Evolutionary conservation across 345 rosid species (phyloP).

Genomic region (Bruguiera gymnorhiza): DNA sequence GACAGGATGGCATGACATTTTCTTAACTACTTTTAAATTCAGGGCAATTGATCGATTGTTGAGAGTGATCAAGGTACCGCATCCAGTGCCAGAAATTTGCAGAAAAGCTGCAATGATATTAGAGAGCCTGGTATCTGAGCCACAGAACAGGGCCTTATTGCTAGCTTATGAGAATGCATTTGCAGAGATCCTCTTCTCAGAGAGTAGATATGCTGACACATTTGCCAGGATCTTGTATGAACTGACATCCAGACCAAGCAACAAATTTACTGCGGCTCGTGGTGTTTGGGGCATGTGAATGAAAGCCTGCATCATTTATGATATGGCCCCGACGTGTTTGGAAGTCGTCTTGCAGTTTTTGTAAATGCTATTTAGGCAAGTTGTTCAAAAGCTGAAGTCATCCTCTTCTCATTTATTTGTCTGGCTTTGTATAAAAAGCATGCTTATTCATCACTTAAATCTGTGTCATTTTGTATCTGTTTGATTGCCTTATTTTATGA

Average conservation of each 20-base stretch:
- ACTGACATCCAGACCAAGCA: conserved; percentile 83
- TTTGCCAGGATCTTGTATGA: conserved; percentile 92
- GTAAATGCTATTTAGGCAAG: no score
- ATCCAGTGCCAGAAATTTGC: conserved; percentile 92
- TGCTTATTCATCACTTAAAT: no score
- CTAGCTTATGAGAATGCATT: conserved; percentile 87
- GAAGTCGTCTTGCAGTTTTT: no score
- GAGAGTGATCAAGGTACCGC: conserved; percentile 77
- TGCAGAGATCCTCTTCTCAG: conserved; percentile 84
- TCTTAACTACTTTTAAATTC: conserved; percentile 14
- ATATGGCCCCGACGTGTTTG: not conserved
- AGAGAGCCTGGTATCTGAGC: conserved; percentile 89
- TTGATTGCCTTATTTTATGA: no score
- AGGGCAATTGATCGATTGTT: conserved; percentile 95
- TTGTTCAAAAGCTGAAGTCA: not conserved
- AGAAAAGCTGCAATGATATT: conserved; percentile 92
- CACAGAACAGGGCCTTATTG: conserved; percentile 73
- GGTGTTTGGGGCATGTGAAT: conserved; percentile 91
- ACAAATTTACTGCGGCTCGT: conserved; percentile 74
- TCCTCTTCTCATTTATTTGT: not conserved
- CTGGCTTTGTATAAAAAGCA: no score
- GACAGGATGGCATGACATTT: not conserved
- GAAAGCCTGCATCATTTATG: conserved; percentile 6
- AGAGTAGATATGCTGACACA: conserved; percentile 76
- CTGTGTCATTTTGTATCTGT: no score